Evolutionary conservation across 306 rosid species (phyloP), one percentile per base, ranked within the genome.

Genomic region (Dryas octopetala): DNA sequence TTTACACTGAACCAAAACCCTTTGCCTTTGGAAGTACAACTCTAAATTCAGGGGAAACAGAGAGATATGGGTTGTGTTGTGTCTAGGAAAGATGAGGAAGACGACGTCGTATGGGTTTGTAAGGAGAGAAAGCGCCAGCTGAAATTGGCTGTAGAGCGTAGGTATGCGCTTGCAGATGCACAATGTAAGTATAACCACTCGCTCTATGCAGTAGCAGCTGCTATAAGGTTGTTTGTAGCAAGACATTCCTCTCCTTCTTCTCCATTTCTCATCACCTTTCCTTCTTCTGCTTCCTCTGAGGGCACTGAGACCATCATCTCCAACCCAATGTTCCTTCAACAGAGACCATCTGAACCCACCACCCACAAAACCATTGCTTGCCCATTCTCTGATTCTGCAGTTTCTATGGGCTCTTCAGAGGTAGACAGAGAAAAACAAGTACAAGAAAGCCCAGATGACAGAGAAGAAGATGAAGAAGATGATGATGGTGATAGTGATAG

Each of bases 81-180:
- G 47, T 75, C 80, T 16, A 80, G 15, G 80, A 75, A 64, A 50
- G 77, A 52, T 5, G 84, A 53, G 9, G 76, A 48, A 53, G 67
- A 74, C 28, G 76, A 75, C 65, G 80, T 75, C 12, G 77, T 80
- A 15, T 62, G 40, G 41, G 62, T 80, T 16, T 80, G 80, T 43
- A 70, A 64, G 12, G 77, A 70, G 57, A 75, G 74, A 58, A 80
- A 80, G 13, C 44, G 63, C 3, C 62, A 62, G 54, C 60, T 75
- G 62, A 75, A 64, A 43, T 41, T 63, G 69, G 84, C 80, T 32
- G 62, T 75, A 50, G 80, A 75, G 80, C 13, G 73, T 9, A 75
- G 84, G 80, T 70, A 66, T 62, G 84, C 53, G 15, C 65, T 80
- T 69, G 80, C 84, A 19, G 84, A 75, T 28, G 73, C 84, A 62